These are phyloP conservation scores for Pseudoperonospora humuli DNA, from an alignment of 352 stramenopile genomes.

Conservation along the genomic window DNA sequence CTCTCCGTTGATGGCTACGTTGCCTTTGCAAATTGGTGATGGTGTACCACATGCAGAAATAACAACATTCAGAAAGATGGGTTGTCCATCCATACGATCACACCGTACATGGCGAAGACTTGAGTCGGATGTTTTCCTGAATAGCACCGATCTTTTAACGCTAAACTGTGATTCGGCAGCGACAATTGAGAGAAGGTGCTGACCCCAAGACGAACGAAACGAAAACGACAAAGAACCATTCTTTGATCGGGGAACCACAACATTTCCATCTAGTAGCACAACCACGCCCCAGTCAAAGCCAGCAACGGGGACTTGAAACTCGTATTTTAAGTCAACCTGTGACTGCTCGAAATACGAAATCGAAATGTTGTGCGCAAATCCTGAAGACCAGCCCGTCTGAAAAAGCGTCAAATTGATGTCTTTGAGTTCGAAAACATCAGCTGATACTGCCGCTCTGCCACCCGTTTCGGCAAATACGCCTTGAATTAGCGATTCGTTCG, in stretches of 20 bases:
- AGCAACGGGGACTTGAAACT: slow-evolving; percentile 42
- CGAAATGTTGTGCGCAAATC: slow-evolving; percentile 47
- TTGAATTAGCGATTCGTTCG: slow-evolving; percentile 6
- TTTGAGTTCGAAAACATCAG: slow-evolving; percentile 42
- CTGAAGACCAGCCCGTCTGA: slow-evolving; percentile 13
- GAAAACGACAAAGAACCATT: slow-evolving; percentile 30
- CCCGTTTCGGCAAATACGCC: slow-evolving; percentile 2
- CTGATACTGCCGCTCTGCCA: not conserved
- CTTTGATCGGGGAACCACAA: slow-evolving; percentile 21
- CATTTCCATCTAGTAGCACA: slow-evolving; percentile 28
- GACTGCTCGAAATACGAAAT: slow-evolving; percentile 43
- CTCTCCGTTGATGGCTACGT: slow-evolving; percentile 10
- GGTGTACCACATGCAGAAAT: slow-evolving; percentile 19
- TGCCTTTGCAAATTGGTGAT: slow-evolving; percentile 9
- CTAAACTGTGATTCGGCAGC: slow-evolving; percentile 40
- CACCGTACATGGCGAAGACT: slow-evolving; percentile 33
- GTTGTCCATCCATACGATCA: slow-evolving; percentile 38
- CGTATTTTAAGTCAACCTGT: slow-evolving; percentile 21
- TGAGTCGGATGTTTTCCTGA: slow-evolving; percentile 20
- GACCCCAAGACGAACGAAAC: slow-evolving; percentile 24
- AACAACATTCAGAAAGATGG: slow-evolving; percentile 30
- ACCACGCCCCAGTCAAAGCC: slow-evolving; percentile 38
- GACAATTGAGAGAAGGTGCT: slow-evolving; percentile 34
- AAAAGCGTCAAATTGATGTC: slow-evolving; percentile 30
- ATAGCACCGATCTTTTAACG: slow-evolving; percentile 33